Evolutionary conservation across 148 eudicot species (phyloP), one percentile per base, ranked within the genome.

Genomic region (Suaeda aralocaspica): DNA sequence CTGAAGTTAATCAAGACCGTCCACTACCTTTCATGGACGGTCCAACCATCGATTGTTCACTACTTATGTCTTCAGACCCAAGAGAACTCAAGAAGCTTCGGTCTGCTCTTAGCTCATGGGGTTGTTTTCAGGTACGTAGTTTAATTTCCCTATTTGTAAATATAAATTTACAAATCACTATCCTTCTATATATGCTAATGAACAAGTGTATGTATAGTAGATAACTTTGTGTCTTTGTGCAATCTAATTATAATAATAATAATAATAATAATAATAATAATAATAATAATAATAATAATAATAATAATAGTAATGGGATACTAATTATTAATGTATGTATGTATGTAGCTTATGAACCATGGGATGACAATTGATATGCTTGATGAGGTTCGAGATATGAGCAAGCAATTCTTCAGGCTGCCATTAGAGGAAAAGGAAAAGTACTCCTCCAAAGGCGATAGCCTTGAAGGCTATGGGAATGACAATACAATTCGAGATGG

Each of bases 61-160:
- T 24, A 16, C 59, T 72, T 21, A 16, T 19, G 9, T 62, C 74
- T 0, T 50, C 48, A 13, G 15, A 25, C 46, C 49, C 68, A 3
- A 30, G 62, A 24, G 83, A 85, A 50, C 82, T 79, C 9, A 73
- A 24, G 10, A 83, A 81, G 58, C 84, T 87, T 41, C 80, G 64
- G 50, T 72, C 75, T 28, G 85, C 84, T 63, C 80, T 87, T 70
- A 66, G 48, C 73, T 76, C 73, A 12, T 82, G 83, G 73, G 89
- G 89, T 49, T 42, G 55, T 74, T 28, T 57, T 16, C 52, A 64
- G 67, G 52, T 44, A 7, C 13, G 19, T 9, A 16, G 19, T 46
- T 14, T 14, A 13, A 46, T 14, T 42, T 8, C 6, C 46, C 41
- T 8, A 36, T 36, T 36, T 36, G 8, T 36, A 3, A 36, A 36